Percentiles rank a stretch among this genome's conserved stretches.
Conservation (phyloP, 1,284 basidiomycete species). For the Sutorius eximius region DNA sequence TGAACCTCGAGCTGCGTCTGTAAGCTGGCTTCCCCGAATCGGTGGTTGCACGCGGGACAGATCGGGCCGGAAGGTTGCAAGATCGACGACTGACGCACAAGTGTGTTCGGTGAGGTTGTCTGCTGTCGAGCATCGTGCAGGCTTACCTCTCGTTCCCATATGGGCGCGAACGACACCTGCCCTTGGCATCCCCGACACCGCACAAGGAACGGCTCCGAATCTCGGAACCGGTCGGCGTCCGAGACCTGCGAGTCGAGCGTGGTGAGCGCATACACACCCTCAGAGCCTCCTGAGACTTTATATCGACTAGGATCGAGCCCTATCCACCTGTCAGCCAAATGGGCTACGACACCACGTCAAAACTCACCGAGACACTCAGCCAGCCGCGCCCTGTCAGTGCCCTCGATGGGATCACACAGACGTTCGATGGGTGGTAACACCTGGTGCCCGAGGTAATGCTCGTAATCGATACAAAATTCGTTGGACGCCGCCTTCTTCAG, state of each 20-base stretch:
- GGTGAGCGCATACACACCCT: constrained; percentile 69
- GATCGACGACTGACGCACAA: constrained; percentile 44
- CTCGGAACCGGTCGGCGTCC: constrained; percentile 84
- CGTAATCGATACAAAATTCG: constrained; percentile 79
- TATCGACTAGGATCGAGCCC: constrained; percentile 87
- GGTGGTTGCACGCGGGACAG: constrained; percentile 64
- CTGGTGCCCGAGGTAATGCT: constrained; percentile 90
- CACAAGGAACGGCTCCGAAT: constrained; percentile 67
- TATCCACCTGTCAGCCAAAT: constrained; percentile 30
- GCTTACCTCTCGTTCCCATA: constrained; percentile 65
- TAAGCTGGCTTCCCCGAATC: constrained; percentile 61
- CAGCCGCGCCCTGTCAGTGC: constrained; percentile 87
- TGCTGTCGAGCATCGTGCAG: background rate
- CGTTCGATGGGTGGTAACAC: constrained; percentile 94
- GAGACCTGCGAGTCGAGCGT: constrained; percentile 90
- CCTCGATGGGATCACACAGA: constrained; percentile 94
- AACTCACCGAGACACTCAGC: constrained; percentile 90
- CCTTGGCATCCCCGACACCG: constrained; percentile 75
- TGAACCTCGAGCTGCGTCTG: constrained; percentile 85
- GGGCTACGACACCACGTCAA: background rate
- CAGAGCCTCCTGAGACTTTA: constrained; percentile 48
- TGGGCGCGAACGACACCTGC: constrained; percentile 61
- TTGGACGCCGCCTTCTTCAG: constrained; percentile 65
- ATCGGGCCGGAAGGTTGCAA: constrained; percentile 48
- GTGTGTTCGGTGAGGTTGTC: background rate